phyloP scores from a whole-genome alignment of 257 asterid species.

The Capsicum baccatum region DNA sequence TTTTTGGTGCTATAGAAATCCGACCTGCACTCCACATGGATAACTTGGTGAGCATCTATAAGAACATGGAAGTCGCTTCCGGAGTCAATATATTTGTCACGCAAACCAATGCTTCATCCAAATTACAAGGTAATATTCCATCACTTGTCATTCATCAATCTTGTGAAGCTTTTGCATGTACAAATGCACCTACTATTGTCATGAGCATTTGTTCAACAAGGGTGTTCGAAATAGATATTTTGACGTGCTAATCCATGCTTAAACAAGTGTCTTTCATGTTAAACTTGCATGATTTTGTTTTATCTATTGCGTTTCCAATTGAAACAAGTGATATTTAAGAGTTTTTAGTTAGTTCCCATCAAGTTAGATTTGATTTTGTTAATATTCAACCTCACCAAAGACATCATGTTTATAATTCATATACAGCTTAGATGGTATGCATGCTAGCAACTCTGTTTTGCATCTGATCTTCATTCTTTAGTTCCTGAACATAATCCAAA shows the following conservation, averaged over 20 bases:
- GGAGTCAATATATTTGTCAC: slow-evolving; percentile 66
- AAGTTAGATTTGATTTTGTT: neutral
- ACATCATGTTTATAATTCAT: neutral
- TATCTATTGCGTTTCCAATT: neutral
- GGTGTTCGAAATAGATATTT: neutral
- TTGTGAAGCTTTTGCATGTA: neutral
- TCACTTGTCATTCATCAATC: neutral
- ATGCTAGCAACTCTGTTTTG: neutral
- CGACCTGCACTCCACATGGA: slow-evolving; percentile 98
- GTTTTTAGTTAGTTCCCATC: neutral
- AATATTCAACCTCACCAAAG: neutral
- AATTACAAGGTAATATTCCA: slow-evolving; percentile 55
- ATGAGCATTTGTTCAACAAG: neutral
- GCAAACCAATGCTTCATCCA: slow-evolving; percentile 55
- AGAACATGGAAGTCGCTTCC: slow-evolving; percentile 86
- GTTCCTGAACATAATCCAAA: neutral
- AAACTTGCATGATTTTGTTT: slow-evolving; percentile 17
- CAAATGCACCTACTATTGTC: neutral
- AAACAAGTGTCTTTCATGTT: neutral
- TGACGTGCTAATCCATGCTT: neutral
- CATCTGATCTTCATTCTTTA: neutral
- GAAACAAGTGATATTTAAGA: neutral
- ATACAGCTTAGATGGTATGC: neutral
- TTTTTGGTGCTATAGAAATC: slow-evolving; percentile 53
- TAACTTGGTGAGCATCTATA: slow-evolving; percentile 84